Conservation (phyloP, 768 basidiomycete species). For the Russula vinacea region DNA sequence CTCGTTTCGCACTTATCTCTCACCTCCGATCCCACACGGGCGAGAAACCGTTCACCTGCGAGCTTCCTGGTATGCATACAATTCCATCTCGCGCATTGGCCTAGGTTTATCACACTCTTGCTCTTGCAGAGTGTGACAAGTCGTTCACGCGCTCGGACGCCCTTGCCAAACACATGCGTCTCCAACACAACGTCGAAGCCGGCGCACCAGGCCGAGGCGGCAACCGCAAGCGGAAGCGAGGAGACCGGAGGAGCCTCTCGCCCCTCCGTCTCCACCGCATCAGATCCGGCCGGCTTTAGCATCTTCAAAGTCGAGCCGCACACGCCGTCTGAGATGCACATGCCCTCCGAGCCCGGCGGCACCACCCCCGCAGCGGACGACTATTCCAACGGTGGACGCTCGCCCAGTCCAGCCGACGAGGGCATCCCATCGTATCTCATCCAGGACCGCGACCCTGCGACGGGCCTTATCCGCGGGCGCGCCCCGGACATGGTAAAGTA, state of each 20-base stretch:
- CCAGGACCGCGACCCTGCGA: conserved; percentile 50
- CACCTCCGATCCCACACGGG: conserved; percentile 92
- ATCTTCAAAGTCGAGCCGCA: conserved; percentile 31
- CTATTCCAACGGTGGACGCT: conserved; percentile 27
- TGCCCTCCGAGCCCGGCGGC: conserved; percentile 16
- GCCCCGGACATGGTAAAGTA: conserved; percentile 71
- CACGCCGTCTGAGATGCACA: conserved; percentile 15
- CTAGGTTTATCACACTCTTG: not conserved
- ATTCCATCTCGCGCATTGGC: not conserved
- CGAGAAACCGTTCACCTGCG: conserved; percentile 88
- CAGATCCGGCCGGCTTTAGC: conserved; percentile 25
- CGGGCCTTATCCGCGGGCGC: conserved; percentile 65
- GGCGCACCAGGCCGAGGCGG: conserved; percentile 73
- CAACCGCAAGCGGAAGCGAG: conserved; percentile 65
- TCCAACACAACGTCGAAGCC: conserved; percentile 76
- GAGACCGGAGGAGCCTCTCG: conserved; percentile 36
- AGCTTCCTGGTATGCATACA: conserved; percentile 62
- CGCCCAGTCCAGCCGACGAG: conserved; percentile 39
- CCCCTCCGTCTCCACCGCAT: conserved; percentile 20
- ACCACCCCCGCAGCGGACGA: conserved; percentile 18
- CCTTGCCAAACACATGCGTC: conserved; percentile 86
- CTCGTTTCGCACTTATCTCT: conserved; percentile 84
- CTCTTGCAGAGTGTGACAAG: conserved; percentile 83
- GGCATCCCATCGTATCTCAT: conserved; percentile 54
- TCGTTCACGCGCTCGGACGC: conserved; percentile 95